Evolutionary conservation across 2,329 filamentous ascomycete species (phyloP).

Genomic region (Aspergillus aculeatinus): DNA sequence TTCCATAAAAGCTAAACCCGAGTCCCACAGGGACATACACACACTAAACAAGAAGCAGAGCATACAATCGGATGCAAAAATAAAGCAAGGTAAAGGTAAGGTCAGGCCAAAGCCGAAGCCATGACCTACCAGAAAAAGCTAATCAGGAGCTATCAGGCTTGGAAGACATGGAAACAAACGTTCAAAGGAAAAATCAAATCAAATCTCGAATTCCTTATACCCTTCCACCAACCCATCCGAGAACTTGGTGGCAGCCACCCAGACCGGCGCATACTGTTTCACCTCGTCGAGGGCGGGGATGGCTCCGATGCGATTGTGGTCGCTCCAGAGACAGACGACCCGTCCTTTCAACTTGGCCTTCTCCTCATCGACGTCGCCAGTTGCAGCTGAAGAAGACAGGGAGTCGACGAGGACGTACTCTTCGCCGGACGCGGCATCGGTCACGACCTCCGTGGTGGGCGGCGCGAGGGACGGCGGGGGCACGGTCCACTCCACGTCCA

Average conservation of each 20-base stretch:
- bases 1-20: too few relatives aligned
- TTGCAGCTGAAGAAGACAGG: neutral
- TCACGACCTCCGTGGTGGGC: neutral
- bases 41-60: too few relatives aligned
- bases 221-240: conserved; percentile 80
- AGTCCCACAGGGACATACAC: too few relatives aligned
- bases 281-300: conserved; percentile 86
- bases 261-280: conserved; percentile 70
- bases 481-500: conserved; percentile 65
- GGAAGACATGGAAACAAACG: neutral
- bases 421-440: neutral
- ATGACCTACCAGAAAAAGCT: too few relatives aligned
- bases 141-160: neutral
- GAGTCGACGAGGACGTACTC: neutral
- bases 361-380: conserved; percentile 22
- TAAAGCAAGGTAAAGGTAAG: too few relatives aligned
- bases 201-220: conserved; percentile 64
- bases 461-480: neutral
- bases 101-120: too few relatives aligned
- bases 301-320: conserved; percentile 67
- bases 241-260: conserved; percentile 75
- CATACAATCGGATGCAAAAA: too few relatives aligned
- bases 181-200: neutral
- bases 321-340: conserved; percentile 82
- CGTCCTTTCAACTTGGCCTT: conserved; percentile 56